Evolutionary conservation across 2,329 filamentous ascomycete species (phyloP).

Genomic region (Truncatella angustata): DNA sequence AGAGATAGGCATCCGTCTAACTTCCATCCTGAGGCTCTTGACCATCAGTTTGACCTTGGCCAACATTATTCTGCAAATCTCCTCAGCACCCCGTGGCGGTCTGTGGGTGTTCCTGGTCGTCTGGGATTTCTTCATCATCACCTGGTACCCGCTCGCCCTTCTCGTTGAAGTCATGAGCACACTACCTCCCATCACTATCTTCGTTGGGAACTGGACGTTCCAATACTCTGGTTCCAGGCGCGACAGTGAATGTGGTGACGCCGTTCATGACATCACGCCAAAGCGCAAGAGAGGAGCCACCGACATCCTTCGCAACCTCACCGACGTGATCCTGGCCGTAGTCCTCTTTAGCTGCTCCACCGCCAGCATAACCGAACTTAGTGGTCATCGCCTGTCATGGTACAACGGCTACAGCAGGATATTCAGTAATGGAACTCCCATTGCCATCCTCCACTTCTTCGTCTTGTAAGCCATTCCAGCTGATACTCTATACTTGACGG

Average conservation of each 20-base stretch:
- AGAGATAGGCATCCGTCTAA: not conserved
- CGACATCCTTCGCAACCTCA: not conserved
- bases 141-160: not conserved
- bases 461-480: no score
- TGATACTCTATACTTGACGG: no score
- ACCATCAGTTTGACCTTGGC: not conserved
- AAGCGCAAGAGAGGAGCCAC: no score
- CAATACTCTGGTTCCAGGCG: not conserved
- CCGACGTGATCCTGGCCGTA: not conserved
- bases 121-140: not conserved
- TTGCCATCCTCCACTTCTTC: not conserved
- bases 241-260: not conserved
- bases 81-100: not conserved
- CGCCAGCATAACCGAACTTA: not conserved
- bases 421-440: not conserved
- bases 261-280: no score
- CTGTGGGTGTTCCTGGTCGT: not conserved
- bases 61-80: not conserved
- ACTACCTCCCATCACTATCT: not conserved
- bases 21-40: not conserved
- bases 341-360: not conserved
- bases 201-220: constrained; percentile 8
- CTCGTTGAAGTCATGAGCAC: not conserved
- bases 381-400: not conserved
- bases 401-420: not conserved